These are phyloP conservation scores for Meyerozyma athensensis DNA, from an alignment of 1,139 yeast species.

Conservation along the genomic window DNA sequence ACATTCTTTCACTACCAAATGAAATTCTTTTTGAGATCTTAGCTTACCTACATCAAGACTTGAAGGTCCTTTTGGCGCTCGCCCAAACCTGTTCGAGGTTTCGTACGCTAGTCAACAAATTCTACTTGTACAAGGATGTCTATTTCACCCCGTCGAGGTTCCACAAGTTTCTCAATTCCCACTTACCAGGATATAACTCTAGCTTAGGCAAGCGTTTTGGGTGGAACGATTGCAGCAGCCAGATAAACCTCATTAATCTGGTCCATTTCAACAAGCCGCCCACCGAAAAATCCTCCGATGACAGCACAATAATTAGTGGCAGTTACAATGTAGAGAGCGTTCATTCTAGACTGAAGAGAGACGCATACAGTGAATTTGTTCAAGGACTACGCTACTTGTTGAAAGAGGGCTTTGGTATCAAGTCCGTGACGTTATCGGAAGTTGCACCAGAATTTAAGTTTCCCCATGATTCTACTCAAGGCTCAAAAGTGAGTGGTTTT, in stretches of 20 bases:
- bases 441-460: conserved; percentile 51
- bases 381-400: conserved; percentile 5
- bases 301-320: conserved; percentile 35
- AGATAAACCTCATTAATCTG: conserved; percentile 23
- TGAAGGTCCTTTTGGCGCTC: conserved; percentile 22
- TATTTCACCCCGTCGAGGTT: conserved; percentile 25
- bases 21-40: conserved; percentile 38
- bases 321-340: conserved; percentile 29
- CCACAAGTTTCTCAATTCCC: conserved; percentile 26
- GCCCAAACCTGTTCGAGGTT: conserved; percentile 35
- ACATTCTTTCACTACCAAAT: conserved; percentile 36
- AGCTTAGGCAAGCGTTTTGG: conserved; percentile 17
- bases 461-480: conserved; percentile 17
- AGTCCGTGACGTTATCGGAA: conserved; percentile 28
- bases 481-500: neutral
- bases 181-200: conserved; percentile 17
- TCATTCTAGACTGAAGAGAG: neutral
- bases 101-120: conserved; percentile 30
- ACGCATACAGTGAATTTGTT: neutral
- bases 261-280: conserved; percentile 34
- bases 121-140: conserved; percentile 31
- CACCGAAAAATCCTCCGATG: conserved; percentile 17
- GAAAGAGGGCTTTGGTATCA: conserved; percentile 13
- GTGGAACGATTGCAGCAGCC: conserved; percentile 26
- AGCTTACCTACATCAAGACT: conserved; percentile 15